A percentile compares a stretch with the other conserved stretches of the same genome.
phyloP scores from a whole-genome alignment of 148 eudicot species.

The Rhododendron kiyosumense region DNA sequence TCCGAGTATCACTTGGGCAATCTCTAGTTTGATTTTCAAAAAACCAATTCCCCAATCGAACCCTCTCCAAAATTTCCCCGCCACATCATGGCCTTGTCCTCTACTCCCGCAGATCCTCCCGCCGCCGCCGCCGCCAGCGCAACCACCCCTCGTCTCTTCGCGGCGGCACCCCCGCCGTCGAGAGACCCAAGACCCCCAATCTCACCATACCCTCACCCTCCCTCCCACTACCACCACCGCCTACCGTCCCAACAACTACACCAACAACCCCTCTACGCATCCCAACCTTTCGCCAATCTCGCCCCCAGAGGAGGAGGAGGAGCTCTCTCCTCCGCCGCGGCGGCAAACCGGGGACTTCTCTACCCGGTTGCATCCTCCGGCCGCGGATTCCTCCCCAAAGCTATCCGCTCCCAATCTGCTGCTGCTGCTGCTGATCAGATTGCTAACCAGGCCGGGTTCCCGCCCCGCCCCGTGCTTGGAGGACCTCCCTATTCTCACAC shows the following conservation, averaged over 20 bases:
- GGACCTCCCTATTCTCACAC: not conserved
- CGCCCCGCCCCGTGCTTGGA: slow-evolving; percentile 1
- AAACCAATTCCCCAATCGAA: not conserved
- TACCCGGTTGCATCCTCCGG: slow-evolving; percentile 36
- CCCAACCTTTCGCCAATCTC: slow-evolving; percentile 4
- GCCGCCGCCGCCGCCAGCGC: not conserved
- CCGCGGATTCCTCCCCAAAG: slow-evolving; percentile 26
- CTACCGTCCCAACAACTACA: not conserved
- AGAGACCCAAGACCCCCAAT: slow-evolving; percentile 7
- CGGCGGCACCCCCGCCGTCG: not conserved
- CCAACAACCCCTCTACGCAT: not conserved
- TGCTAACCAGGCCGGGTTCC: slow-evolving; percentile 8
- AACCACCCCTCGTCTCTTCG: slow-evolving; percentile 9
- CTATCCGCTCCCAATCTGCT: slow-evolving; percentile 7
- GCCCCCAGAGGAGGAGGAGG: not conserved
- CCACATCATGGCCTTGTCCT: slow-evolving; percentile 10
- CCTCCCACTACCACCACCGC: slow-evolving; percentile 10
- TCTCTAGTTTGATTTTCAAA: too few species aligned
- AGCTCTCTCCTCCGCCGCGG: not conserved
- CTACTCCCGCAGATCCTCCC: slow-evolving; percentile 17
- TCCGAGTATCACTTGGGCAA: too few species aligned
- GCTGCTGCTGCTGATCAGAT: slow-evolving; percentile 1
- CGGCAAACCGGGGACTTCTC: slow-evolving; percentile 10
- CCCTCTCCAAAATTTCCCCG: slow-evolving; percentile 12
- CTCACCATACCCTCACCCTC: slow-evolving; percentile 1